phyloP scores from a whole-genome alignment of 345 rosid genomes.

The Odontarrhena argentea region DNA sequence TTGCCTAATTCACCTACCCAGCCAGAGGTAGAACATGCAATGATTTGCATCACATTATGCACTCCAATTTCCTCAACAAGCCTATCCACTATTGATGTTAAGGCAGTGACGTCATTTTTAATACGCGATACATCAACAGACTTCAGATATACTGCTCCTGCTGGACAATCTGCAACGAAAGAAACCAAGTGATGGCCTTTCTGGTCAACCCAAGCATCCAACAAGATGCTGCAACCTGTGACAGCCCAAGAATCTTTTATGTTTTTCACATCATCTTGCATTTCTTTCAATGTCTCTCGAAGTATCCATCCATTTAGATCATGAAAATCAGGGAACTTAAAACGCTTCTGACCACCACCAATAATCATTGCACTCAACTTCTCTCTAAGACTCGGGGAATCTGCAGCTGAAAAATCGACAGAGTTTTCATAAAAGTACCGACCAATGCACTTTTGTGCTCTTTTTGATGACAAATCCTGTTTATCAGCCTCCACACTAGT shows the following conservation, averaged over 20 bases:
- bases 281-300: constrained; percentile 40
- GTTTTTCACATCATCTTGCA: constrained; percentile 39
- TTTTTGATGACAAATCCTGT: constrained; percentile 27
- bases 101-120: constrained; percentile 33
- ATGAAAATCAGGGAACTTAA: constrained; percentile 37
- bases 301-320: constrained; percentile 47
- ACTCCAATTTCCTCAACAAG: constrained; percentile 47
- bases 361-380: constrained; percentile 25
- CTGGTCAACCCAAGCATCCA: constrained; percentile 58
- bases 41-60: constrained; percentile 53
- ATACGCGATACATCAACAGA: constrained; percentile 46
- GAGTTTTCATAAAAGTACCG: constrained; percentile 47
- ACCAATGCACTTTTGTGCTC: constrained; percentile 35
- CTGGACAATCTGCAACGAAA: constrained; percentile 52
- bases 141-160: constrained; percentile 48
- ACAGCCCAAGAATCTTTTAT: constrained; percentile 51
- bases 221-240: constrained; percentile 60
- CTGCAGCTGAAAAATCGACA: constrained; percentile 42
- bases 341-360: constrained; percentile 10
- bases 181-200: constrained; percentile 47
- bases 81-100: constrained; percentile 44
- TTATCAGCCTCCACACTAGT: no score
- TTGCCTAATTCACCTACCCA: constrained; percentile 49
- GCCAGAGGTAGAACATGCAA: constrained; percentile 46
- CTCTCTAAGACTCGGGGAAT: constrained; percentile 43